Percentiles rank a stretch among this genome's conserved stretches.
Evolutionary conservation across 768 basidiomycete species (phyloP).

Genomic region (Russula abietina): DNA sequence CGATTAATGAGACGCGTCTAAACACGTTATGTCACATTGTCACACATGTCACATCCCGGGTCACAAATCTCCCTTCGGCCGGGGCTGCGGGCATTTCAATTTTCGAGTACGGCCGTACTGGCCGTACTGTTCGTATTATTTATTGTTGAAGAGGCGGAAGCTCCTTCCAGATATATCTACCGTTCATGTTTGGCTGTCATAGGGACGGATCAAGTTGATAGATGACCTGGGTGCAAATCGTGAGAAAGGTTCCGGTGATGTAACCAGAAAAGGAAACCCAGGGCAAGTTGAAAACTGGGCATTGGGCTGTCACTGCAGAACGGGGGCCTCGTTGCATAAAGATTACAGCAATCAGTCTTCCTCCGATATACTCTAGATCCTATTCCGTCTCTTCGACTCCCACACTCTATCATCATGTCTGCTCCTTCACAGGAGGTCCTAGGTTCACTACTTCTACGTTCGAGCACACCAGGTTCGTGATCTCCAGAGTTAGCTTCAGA

Average conservation of each 20-base stretch:
- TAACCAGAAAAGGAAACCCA: conserved; percentile 8
- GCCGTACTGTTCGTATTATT: background rate
- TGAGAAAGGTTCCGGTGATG: conserved; percentile 5
- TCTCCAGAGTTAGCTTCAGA: background rate
- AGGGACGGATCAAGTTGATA: background rate
- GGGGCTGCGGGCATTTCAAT: background rate
- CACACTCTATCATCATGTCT: conserved; percentile 17
- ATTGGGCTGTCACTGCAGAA: background rate
- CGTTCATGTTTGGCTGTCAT: background rate
- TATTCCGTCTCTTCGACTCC: background rate
- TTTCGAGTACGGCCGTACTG: background rate
- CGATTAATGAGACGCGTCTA: conserved; percentile 1
- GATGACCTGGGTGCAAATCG: background rate
- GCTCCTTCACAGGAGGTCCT: conserved; percentile 19
- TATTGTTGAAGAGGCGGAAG: background rate
- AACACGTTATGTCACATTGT: conserved; percentile 8
- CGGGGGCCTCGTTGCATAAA: conserved; percentile 16
- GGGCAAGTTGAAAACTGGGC: conserved; percentile 14
- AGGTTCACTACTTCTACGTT: conserved; percentile 24
- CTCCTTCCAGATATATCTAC: background rate
- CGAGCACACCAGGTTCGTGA: conserved; percentile 24
- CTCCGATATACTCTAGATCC: conserved; percentile 8
- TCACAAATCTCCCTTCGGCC: background rate
- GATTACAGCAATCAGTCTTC: conserved; percentile 16
- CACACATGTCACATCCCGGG: background rate